phyloP scores from a whole-genome alignment of 148 eudicot genomes.

The Pouteria glomerata region DNA sequence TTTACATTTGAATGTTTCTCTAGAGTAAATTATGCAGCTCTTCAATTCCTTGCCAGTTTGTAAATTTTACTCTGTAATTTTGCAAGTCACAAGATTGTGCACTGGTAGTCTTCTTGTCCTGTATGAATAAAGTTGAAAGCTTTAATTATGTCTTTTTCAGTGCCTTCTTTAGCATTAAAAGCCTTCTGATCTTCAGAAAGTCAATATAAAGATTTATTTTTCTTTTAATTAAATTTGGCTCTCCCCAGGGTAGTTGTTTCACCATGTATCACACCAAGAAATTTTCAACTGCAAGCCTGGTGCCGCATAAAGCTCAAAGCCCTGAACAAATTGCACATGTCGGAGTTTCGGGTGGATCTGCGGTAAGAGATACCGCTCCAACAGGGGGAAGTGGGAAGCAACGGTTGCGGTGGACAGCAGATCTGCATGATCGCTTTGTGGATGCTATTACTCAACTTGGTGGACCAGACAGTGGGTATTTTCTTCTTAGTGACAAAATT shows the following conservation, averaged over 20 bases:
- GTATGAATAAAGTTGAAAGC: not conserved
- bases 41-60: no score
- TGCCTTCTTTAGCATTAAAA: not conserved
- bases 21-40: no score
- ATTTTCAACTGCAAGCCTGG: conserved; percentile 42
- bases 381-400: conserved; percentile 50
- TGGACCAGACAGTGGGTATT: conserved; percentile 81
- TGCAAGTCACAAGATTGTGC: no score
- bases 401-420: conserved; percentile 66
- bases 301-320: conserved; percentile 41
- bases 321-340: conserved; percentile 41
- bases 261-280: conserved; percentile 51
- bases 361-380: conserved; percentile 32
- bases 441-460: conserved; percentile 74
- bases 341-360: conserved; percentile 33
- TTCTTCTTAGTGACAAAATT: conserved; percentile 24
- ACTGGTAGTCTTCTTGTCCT: not conserved
- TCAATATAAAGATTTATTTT: not conserved
- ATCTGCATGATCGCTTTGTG: conserved; percentile 64
- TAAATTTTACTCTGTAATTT: no score
- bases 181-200: not conserved
- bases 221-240: not conserved
- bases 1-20: no score
- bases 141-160: not conserved
- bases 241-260: conserved; percentile 5